phyloP scores from a whole-genome alignment of 805 yeast genomes.

The Jamesozyma rosinii region DNA sequence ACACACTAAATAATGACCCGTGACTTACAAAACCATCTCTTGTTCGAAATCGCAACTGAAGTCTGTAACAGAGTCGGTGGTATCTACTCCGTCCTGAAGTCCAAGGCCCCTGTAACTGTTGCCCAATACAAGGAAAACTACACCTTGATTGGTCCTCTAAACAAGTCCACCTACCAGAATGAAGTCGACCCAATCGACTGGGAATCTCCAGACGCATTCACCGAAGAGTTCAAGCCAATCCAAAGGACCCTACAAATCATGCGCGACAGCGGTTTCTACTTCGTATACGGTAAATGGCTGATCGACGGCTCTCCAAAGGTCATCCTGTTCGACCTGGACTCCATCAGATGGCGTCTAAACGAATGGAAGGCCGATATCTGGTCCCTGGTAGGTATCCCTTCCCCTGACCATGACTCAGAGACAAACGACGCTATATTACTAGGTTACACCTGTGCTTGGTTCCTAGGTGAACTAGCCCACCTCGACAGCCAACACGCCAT shows the following conservation, averaged over 20 bases:
- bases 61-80: slow-evolving; percentile 98
- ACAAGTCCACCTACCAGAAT: slow-evolving; percentile 60
- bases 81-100: slow-evolving; percentile 89
- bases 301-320: slow-evolving; percentile 97
- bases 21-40: slow-evolving; percentile 76
- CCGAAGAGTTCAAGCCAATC: slow-evolving; percentile 22
- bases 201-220: slow-evolving; percentile 35
- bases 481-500: slow-evolving; percentile 81
- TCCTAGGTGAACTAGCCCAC: slow-evolving; percentile 80
- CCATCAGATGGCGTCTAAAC: slow-evolving; percentile 58
- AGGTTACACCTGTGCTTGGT: slow-evolving; percentile 95
- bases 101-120: slow-evolving; percentile 93
- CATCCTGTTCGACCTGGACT: slow-evolving; percentile 71
- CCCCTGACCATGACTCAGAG: slow-evolving; percentile 82
- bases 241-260: slow-evolving; percentile 56
- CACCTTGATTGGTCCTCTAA: slow-evolving; percentile 78
- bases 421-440: slow-evolving; percentile 85
- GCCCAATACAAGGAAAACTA: slow-evolving; percentile 87
- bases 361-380: slow-evolving; percentile 95
- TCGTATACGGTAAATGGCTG: slow-evolving; percentile 90
- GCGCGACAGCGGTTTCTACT: slow-evolving; percentile 71
- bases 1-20: slow-evolving; percentile 62
- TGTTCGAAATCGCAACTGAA: slow-evolving; percentile 93
- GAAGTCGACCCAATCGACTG: slow-evolving; percentile 70
- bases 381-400: slow-evolving; percentile 85